phyloP scores from a whole-genome alignment of 352 stramenopile species.

The Globisporangium viniferum region DNA sequence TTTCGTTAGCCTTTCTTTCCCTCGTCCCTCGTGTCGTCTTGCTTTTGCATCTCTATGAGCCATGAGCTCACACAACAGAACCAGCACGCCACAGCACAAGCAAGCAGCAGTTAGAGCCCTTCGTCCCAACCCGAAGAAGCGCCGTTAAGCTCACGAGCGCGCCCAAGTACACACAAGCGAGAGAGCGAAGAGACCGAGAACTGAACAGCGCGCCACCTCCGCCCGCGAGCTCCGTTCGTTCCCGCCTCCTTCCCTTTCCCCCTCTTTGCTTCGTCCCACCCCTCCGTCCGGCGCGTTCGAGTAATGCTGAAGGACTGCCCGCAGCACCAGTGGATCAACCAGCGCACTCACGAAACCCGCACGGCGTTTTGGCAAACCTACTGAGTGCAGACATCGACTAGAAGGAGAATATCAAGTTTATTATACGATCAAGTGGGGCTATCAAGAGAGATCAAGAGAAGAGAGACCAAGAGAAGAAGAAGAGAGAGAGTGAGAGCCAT shows the following conservation, averaged over 20 bases:
- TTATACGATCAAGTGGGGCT: background rate
- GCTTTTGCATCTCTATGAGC: background rate
- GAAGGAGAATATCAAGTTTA: constrained; percentile 1
- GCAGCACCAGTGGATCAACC: constrained; percentile 89
- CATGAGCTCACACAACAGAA: constrained; percentile 4
- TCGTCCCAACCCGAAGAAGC: background rate
- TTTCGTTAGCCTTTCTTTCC: background rate
- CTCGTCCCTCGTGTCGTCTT: background rate
- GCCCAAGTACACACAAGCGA: background rate
- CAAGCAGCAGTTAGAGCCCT: background rate
- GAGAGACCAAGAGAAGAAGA: background rate
- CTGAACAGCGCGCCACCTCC: background rate
- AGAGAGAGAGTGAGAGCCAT: background rate
- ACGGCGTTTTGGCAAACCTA: constrained; percentile 60
- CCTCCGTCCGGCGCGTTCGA: background rate
- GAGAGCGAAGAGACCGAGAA: background rate
- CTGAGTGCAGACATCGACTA: constrained; percentile 26
- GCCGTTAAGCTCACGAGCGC: background rate
- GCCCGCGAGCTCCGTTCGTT: too few relatives aligned
- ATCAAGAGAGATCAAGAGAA: constrained; percentile 3
- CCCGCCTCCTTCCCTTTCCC: background rate
- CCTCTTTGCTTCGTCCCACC: background rate
- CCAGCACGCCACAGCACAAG: background rate
- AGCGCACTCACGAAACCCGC: constrained; percentile 86
- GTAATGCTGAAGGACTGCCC: constrained; percentile 87